Base-by-base conservation (phyloP, 768 basidiomycete species). In the Leccinum pellstonianum region DNA sequence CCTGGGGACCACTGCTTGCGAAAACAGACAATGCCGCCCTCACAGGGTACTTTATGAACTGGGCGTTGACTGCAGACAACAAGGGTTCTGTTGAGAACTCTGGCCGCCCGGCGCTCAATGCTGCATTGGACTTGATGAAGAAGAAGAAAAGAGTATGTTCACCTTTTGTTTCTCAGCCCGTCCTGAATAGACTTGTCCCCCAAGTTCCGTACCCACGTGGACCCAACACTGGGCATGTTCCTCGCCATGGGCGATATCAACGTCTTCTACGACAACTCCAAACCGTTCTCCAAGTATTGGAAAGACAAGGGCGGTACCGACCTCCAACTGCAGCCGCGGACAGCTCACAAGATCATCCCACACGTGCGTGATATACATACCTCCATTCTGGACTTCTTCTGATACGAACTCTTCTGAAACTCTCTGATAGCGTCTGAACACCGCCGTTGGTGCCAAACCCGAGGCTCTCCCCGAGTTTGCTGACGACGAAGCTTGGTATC, bases 1-100 rank as follows among this genome's bases (percentile, higher is more conserved):
- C 62, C 3, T 82, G 81, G 81, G 70, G 66, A 1, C 73, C 77
- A 10, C 56, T 81, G 4, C 71, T 83, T 21, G 61, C 64, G n/a
- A 60, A 66, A 5, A 75, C 65, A 17, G 54, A 57, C 14, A 52
- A 62, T 35, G 75, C 79, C 5, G 60, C 76, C 0, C 65, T 83
- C 6, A 61, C 80, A 6, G 78, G 76, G 15, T 78, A 79, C 56
- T 80, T 77, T 57, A 79, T 82, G 81, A 83, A 82, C 57, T 83
- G 81, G 81, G 58, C 51, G n/a, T 35, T 51, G 5, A 52, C 59
- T 47, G 1, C 55, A 0, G 29, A 43, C 17, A 49, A 25, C 17
- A 49, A 25, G 5, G 64, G 55, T 3, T 17, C 60, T 14, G 55
- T 63, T 41, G 37, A 5, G 29, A 50, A 63, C 1, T 57, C 67